Evolutionary conservation across 164 flowering plant species (phyloP).

Genomic region (Vitis riparia): DNA sequence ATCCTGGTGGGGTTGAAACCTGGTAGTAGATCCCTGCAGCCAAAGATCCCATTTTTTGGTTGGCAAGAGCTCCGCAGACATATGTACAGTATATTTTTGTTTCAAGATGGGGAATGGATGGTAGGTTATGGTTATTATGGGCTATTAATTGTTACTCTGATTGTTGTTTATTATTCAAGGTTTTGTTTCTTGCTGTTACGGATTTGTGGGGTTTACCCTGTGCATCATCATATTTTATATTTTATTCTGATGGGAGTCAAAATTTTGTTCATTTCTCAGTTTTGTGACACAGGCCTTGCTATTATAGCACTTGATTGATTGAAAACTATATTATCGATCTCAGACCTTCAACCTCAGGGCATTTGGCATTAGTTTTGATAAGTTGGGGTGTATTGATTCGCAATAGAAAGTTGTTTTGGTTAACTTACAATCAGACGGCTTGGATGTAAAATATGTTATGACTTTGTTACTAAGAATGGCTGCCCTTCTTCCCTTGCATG

Average conservation of each 20-base stretch:
- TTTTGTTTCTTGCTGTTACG: conserved; percentile 12
- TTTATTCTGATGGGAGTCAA: not conserved
- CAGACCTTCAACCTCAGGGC: too few species aligned
- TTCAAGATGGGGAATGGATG: conserved; percentile 17
- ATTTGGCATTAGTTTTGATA: too few species aligned
- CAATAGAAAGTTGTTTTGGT: too few species aligned
- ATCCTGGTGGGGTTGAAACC: not conserved
- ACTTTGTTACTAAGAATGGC: too few species aligned
- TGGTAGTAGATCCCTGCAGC: conserved; percentile 7
- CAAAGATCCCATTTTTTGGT: conserved; percentile 10
- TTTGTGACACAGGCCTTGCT: not conserved
- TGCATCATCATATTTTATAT: conserved; percentile 12
- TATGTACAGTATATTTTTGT: conserved; percentile 35
- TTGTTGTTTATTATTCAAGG: conserved; percentile 21
- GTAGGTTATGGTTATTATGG: conserved; percentile 22
- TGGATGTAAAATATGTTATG: too few species aligned
- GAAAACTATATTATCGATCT: too few species aligned
- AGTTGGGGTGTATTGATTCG: too few species aligned
- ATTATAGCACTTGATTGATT: too few species aligned
- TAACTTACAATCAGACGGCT: too few species aligned
- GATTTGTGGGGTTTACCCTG: conserved; percentile 10
- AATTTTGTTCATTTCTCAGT: not conserved
- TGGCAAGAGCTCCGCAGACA: conserved; percentile 12
- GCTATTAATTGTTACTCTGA: conserved; percentile 8
- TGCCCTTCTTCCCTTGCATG: too few species aligned